Percentiles rank a stretch among this genome's conserved stretches.
Evolutionary conservation across 148 eudicot genomes (phyloP).

Genomic region (Chenopodium berlandieri): DNA sequence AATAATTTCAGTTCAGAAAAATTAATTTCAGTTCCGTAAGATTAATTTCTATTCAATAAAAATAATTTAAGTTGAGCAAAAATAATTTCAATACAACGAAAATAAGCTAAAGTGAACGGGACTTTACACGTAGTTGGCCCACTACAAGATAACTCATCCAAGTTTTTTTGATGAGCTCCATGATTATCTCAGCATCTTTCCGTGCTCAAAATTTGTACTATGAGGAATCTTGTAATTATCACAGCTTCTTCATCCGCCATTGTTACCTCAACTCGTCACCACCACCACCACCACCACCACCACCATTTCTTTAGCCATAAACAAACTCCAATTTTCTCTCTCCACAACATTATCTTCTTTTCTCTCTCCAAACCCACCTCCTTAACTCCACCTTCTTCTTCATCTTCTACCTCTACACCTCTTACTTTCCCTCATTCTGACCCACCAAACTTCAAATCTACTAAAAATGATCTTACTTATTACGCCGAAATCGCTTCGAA

Average conservation of each 20-base stretch:
- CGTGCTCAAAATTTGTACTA: slow-evolving; percentile 10
- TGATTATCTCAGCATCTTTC: background rate
- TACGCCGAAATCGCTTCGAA: slow-evolving; percentile 58
- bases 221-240: slow-evolving; percentile 50
- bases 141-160: too few relatives aligned
- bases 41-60: too few relatives aligned
- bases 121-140: too few relatives aligned
- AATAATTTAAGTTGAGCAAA: too few relatives aligned
- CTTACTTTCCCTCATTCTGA: slow-evolving; percentile 33
- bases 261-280: slow-evolving; percentile 27
- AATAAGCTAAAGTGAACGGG: too few relatives aligned
- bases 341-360: slow-evolving; percentile 19
- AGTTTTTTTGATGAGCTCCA: too few relatives aligned
- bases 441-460: slow-evolving; percentile 13
- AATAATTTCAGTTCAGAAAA: too few relatives aligned
- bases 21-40: too few relatives aligned
- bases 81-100: too few relatives aligned
- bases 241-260: slow-evolving; percentile 37
- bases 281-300: slow-evolving; percentile 6
- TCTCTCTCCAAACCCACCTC: slow-evolving; percentile 34
- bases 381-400: slow-evolving; percentile 25
- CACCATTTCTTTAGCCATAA: slow-evolving; percentile 28
- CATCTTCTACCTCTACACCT: slow-evolving; percentile 27
- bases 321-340: slow-evolving; percentile 18
- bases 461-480: slow-evolving; percentile 23